Evolutionary conservation across 257 asterid species (phyloP), one percentile per base, ranked within the genome.

Genomic region (Forsythia viridissima): DNA sequence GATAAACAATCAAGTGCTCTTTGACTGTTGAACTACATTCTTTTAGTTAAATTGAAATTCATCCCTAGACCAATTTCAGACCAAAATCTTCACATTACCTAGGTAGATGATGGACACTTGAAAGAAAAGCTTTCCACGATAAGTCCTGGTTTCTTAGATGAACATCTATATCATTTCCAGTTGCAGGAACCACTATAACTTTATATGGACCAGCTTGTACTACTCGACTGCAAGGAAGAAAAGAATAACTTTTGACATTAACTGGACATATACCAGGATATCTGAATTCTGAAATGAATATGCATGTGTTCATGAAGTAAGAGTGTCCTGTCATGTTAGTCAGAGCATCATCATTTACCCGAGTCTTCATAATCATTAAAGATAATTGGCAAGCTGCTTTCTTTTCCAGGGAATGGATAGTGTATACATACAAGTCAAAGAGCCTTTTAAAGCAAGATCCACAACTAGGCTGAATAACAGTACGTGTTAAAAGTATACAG

Each of bases 71-170:
- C 12, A 61, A 8, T 21, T n/a, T 61, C 68, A 61, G 68, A 61
- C 15, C 68, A 21, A 61, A 4, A 61, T 71, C 41, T 76, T 39
- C n/a, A 57, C n/a, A 69, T 70, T 86, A 89, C 99, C 95, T 88
- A 51, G 92, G 90, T 72, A 84, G 83, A 74, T 82, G 81, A 77
- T 5, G 48, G 77, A 88, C 91, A 51, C 87, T 52, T 24, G 91
- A 88, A 73, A 93, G 91, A 82, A 94, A 94, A 82, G 85, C 76
- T 73, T 79, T 57, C 98, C 97, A 94, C 8, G 97, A 88, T 30
- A 81, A 55, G 79, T 94, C 98, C 80, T 90, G 89, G 80, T 71
- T 48, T 84, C 99, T 86, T 78, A 94, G 80, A 70, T 84, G 87
- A 82, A 91, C 86, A 39, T 87, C 86, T 81, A 90, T 68, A 71